Percentiles rank a stretch among this genome's conserved stretches.
phyloP scores from a whole-genome alignment of 2,329 filamentous ascomycete species.

The Fusarium fujikuroi region DNA sequence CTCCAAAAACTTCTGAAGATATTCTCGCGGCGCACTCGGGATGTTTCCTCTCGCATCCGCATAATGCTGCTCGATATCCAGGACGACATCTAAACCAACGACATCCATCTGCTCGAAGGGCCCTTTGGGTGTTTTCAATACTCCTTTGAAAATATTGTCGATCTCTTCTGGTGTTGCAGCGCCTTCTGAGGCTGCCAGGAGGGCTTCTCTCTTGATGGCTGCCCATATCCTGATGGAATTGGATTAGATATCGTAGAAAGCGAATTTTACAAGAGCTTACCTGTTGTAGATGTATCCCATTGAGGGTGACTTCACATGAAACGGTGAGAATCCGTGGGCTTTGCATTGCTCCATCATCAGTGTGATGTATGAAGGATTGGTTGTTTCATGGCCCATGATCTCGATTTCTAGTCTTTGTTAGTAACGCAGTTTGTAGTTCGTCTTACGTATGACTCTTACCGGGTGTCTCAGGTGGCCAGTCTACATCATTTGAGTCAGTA shows the following conservation, averaged over 20 bases:
- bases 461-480: conserved; percentile 49
- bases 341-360: conserved; percentile 43
- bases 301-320: conserved; percentile 45
- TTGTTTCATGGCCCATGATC: conserved; percentile 48
- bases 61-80: conserved; percentile 48
- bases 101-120: conserved; percentile 49
- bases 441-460: conserved; percentile 7
- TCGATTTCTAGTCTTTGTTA: conserved; percentile 37
- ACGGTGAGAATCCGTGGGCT: conserved; percentile 46
- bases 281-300: conserved; percentile 50
- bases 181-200: conserved; percentile 46
- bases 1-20: conserved; percentile 38
- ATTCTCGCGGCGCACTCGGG: conserved; percentile 40
- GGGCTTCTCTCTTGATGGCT: conserved; percentile 48
- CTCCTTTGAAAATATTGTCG: conserved; percentile 46
- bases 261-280: not conserved
- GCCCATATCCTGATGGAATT: conserved; percentile 44
- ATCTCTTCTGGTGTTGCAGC: conserved; percentile 47
- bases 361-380: conserved; percentile 33
- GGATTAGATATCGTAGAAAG: not conserved
- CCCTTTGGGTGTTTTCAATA: conserved; percentile 47
- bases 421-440: rapidly evolving
- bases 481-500: conserved; percentile 6
- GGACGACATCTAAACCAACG: conserved; percentile 47
- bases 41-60: conserved; percentile 42